Percentiles rank a stretch among this genome's conserved stretches.
Conservation (phyloP, 768 basidiomycete genomes). For the Phaeotremella fagi region DNA sequence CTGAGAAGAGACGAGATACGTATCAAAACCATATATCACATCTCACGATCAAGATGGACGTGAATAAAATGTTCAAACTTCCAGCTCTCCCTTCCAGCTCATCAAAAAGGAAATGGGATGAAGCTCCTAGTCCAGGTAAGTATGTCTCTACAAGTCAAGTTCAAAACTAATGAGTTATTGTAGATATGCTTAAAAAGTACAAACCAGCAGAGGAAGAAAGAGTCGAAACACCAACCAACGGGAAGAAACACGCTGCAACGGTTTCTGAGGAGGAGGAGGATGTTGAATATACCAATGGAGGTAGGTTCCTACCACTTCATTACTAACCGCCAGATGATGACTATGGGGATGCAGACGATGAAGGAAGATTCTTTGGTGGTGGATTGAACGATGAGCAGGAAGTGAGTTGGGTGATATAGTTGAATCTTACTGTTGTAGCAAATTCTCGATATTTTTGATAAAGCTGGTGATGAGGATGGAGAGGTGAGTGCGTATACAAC, state of each 20-base stretch:
- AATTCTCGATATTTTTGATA: constrained; percentile 91
- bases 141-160: not conserved
- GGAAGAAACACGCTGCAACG: constrained; percentile 18
- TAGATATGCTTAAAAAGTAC: constrained; percentile 39
- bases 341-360: constrained; percentile 59
- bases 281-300: constrained; percentile 60
- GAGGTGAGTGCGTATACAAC: constrained; percentile 55
- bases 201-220: constrained; percentile 12
- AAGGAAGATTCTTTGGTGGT: constrained; percentile 88
- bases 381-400: constrained; percentile 90
- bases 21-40: not conserved
- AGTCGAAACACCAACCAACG: constrained; percentile 5
- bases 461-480: constrained; percentile 58
- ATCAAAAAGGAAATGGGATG: constrained; percentile 36
- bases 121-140: constrained; percentile 32
- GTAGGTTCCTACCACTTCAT: constrained; percentile 68
- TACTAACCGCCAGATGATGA: constrained; percentile 43
- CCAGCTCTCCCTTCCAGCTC: constrained; percentile 33
- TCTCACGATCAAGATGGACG: constrained; percentile 25
- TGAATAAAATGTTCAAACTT: constrained; percentile 45
- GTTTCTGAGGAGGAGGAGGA: constrained; percentile 60
- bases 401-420: constrained; percentile 35
- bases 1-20: too few relatives aligned
- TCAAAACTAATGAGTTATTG: not conserved
- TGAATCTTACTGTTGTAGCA: constrained; percentile 43